Evolutionary conservation across 2,329 filamentous ascomycete species (phyloP).

Genomic region (Botrytis aclada): DNA sequence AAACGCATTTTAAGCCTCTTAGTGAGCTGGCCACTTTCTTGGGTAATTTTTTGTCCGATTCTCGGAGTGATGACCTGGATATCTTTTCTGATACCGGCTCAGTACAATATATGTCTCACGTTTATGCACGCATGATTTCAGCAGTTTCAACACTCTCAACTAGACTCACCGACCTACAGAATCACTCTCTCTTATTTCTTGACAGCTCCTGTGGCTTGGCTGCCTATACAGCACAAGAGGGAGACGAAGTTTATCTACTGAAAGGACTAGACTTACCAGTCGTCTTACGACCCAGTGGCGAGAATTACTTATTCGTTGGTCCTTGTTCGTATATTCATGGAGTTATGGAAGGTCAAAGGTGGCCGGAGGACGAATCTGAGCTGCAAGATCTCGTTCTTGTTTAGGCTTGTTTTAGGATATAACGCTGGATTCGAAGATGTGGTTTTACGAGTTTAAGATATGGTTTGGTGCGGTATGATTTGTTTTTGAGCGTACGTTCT

Average conservation of each 20-base stretch:
- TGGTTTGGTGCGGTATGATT: neutral
- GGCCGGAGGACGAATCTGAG: neutral
- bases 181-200: neutral
- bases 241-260: neutral
- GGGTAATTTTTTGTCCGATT: neutral
- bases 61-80: neutral
- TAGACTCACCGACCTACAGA: neutral
- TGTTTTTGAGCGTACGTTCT: neutral
- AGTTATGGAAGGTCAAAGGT: neutral
- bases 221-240: neutral
- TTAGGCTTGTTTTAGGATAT: neutral
- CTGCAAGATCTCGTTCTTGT: neutral
- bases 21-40: fast-evolving
- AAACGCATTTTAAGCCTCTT: fast-evolving
- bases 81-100: too few relatives aligned
- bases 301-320: neutral
- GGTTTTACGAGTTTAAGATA: neutral
- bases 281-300: neutral
- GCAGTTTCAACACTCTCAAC: fast-evolving
- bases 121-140: too few relatives aligned
- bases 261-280: neutral
- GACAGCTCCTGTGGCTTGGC: neutral
- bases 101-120: too few relatives aligned
- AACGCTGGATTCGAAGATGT: neutral
- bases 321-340: neutral